Conservation (phyloP, 192 early-diverging fungal species). For the Entophlyctis luteolus region DNA sequence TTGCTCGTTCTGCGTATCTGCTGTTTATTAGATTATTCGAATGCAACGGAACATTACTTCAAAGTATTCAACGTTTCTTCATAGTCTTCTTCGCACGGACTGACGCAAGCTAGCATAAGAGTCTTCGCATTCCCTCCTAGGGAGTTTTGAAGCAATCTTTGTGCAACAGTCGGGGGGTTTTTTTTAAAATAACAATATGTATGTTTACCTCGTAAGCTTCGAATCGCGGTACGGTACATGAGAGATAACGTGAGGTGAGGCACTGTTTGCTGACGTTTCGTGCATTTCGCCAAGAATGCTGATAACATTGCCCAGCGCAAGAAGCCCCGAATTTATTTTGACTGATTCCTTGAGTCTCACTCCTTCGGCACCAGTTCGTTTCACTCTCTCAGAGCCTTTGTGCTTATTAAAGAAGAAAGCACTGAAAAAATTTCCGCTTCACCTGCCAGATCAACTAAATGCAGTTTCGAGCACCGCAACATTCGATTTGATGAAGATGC, state of each 20-base stretch:
- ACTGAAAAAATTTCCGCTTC: neutral
- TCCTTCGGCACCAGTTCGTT: conserved; percentile 63
- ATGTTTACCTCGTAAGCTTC: conserved; percentile 68
- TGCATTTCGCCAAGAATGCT: conserved; percentile 74
- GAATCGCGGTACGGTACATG: conserved; percentile 94
- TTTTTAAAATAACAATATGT: neutral
- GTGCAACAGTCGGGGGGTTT: neutral
- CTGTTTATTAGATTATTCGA: neutral
- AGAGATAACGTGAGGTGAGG: neutral
- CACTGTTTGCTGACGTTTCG: neutral
- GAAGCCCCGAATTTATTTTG: conserved; percentile 87
- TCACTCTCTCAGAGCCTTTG: conserved; percentile 75
- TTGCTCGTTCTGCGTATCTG: conserved; percentile 44
- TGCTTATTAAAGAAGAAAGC: neutral
- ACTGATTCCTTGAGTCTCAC: conserved; percentile 52
- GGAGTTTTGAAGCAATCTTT: conserved; percentile 50
- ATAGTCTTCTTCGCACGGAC: conserved; percentile 73
- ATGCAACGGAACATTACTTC: conserved; percentile 54
- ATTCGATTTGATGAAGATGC: neutral
- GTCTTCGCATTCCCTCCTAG: conserved; percentile 81
- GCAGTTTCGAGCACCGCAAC: conserved; percentile 39
- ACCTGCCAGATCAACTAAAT: conserved; percentile 90
- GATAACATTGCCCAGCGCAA: conserved; percentile 97
- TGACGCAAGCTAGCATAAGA: conserved; percentile 53
- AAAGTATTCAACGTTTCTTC: conserved; percentile 92